Evolutionary conservation across 768 basidiomycete species (phyloP).

Genomic region (Jaapia argillacea): DNA sequence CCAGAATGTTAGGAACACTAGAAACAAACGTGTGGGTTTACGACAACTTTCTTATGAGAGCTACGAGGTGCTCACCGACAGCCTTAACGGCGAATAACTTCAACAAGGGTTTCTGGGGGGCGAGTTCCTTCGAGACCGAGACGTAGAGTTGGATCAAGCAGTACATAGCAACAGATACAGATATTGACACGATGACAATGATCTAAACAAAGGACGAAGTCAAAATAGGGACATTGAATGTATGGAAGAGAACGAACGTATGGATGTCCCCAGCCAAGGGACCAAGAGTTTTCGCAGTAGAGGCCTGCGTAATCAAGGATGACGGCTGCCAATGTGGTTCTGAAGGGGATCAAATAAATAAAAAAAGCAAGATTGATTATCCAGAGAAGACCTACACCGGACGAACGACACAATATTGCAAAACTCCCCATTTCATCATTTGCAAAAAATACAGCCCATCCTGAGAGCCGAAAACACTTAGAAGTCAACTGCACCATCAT

Average conservation of each 20-base stretch:
- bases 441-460: slow-evolving; percentile 63
- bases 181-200: slow-evolving; percentile 49
- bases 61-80: slow-evolving; percentile 37
- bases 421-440: slow-evolving; percentile 67
- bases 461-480: slow-evolving; percentile 23
- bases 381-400: slow-evolving; percentile 31
- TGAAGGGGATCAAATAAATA: slow-evolving; percentile 9
- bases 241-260: slow-evolving; percentile 34
- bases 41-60: background rate
- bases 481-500: slow-evolving; percentile 6
- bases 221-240: background rate
- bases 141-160: slow-evolving; percentile 66
- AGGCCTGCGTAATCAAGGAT: slow-evolving; percentile 51
- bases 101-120: slow-evolving; percentile 48
- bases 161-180: slow-evolving; percentile 73
- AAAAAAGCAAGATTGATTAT: background rate
- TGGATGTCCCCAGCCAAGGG: slow-evolving; percentile 55
- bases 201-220: slow-evolving; percentile 28
- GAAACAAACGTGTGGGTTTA: no score
- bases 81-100: slow-evolving; percentile 69
- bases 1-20: slow-evolving; percentile 74
- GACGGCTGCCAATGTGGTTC: slow-evolving; percentile 52
- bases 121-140: slow-evolving; percentile 41
- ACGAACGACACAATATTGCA: slow-evolving; percentile 63
- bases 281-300: slow-evolving; percentile 71